Conservation (phyloP, 352 stramenopile genomes). For the Phytopythium montanum region DNA sequence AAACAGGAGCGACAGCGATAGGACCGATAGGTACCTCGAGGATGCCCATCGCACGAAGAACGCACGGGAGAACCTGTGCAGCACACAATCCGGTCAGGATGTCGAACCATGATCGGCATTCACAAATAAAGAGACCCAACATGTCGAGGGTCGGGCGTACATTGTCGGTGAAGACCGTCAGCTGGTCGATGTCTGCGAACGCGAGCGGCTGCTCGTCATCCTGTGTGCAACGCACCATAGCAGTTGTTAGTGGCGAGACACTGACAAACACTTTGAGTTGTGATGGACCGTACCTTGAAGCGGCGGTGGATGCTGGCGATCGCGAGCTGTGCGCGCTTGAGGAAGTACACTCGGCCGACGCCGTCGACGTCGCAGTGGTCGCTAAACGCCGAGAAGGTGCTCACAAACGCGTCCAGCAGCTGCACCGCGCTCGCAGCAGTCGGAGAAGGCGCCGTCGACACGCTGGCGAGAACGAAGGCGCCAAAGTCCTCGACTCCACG, state of each 20-base stretch:
- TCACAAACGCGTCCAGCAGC: slow-evolving; percentile 50
- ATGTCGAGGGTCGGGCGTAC: slow-evolving; percentile 18
- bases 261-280: not conserved
- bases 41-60: slow-evolving; percentile 64
- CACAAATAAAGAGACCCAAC: not conserved
- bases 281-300: slow-evolving; percentile 42
- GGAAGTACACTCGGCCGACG: slow-evolving; percentile 47
- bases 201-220: slow-evolving; percentile 38
- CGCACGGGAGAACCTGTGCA: slow-evolving; percentile 61
- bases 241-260: not conserved
- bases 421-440: slow-evolving; percentile 36
- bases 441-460: slow-evolving; percentile 11
- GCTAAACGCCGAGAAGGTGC: slow-evolving; percentile 67
- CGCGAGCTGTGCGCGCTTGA: slow-evolving; percentile 71
- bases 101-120: not conserved
- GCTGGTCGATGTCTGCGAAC: slow-evolving; percentile 58
- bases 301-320: slow-evolving; percentile 51
- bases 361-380: slow-evolving; percentile 49
- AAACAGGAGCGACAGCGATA: not conserved
- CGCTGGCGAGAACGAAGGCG: slow-evolving; percentile 65
- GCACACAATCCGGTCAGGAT: not conserved
- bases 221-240: slow-evolving; percentile 11
- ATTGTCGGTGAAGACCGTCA: slow-evolving; percentile 71
- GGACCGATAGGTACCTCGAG: slow-evolving; percentile 38
- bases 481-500: slow-evolving; percentile 59